phyloP scores from a whole-genome alignment of 805 yeast species.

The Yarrowia divulgata region DNA sequence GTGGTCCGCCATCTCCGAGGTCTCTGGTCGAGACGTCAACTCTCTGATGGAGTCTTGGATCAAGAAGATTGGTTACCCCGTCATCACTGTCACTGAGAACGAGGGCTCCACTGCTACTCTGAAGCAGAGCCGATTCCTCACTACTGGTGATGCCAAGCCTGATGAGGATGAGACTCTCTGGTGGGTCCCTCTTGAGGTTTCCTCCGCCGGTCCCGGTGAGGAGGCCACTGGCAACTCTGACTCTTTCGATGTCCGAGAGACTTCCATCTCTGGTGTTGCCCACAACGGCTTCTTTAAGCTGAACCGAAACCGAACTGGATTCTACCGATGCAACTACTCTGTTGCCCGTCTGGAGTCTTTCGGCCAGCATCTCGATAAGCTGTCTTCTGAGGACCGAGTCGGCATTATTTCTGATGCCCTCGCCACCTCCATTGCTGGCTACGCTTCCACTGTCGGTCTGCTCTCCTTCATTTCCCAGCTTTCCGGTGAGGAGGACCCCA shows the following conservation, averaged over 20 bases:
- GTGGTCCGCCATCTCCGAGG: slow-evolving; percentile 76
- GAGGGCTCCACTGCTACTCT: slow-evolving; percentile 51
- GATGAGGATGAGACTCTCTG: slow-evolving; percentile 75
- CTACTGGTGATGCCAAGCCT: slow-evolving; percentile 77
- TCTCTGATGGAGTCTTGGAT: slow-evolving; percentile 83
- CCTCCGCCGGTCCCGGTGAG: slow-evolving; percentile 43
- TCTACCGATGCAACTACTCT: slow-evolving; percentile 75
- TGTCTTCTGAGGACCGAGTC: slow-evolving; percentile 78
- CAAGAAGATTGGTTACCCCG: slow-evolving; percentile 78
- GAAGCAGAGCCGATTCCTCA: slow-evolving; percentile 71
- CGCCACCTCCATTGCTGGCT: slow-evolving; percentile 74
- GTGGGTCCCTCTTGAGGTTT: slow-evolving; percentile 51
- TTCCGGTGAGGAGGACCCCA: slow-evolving; percentile 59
- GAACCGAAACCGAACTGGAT: slow-evolving; percentile 76
- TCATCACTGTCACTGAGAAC: slow-evolving; percentile 68
- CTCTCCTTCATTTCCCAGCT: slow-evolving; percentile 59
- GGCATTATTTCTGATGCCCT: slow-evolving; percentile 84
- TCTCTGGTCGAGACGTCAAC: slow-evolving; percentile 74
- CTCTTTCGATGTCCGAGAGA: slow-evolving; percentile 43
- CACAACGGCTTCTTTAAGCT: slow-evolving; percentile 55
- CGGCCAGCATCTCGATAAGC: slow-evolving; percentile 62
- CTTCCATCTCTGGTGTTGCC: slow-evolving; percentile 41
- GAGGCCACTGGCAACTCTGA: slow-evolving; percentile 42
- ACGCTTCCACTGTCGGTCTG: slow-evolving; percentile 64
- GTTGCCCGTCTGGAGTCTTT: slow-evolving; percentile 73